phyloP scores from a whole-genome alignment of 2,329 filamentous ascomycete genomes.

The Nothopassalora personata region DNA sequence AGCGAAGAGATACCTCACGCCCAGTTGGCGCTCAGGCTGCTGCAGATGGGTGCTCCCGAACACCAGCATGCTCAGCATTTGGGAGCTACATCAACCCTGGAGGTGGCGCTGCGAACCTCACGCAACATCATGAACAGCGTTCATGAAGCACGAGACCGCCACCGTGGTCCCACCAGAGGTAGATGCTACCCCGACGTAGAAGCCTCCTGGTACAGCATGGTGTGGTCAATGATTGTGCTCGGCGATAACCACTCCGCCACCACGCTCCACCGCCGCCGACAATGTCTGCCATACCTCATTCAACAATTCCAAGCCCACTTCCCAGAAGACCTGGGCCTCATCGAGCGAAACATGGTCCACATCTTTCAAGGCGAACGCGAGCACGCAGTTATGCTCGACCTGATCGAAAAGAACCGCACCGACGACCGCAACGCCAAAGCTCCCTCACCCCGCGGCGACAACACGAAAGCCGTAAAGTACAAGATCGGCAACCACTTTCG shows the following conservation, averaged over 20 bases:
- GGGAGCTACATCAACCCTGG: constrained; percentile 56
- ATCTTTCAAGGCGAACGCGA: constrained; percentile 51
- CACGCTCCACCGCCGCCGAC: constrained; percentile 41
- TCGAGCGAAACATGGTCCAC: constrained; percentile 63
- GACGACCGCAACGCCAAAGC: constrained; percentile 53
- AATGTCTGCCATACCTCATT: constrained; percentile 60
- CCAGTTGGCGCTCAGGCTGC: constrained; percentile 56
- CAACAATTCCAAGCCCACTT: constrained; percentile 60
- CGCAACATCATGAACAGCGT: constrained; percentile 76
- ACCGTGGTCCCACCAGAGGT: constrained; percentile 21
- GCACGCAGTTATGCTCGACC: constrained; percentile 50
- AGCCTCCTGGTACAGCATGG: constrained; percentile 63
- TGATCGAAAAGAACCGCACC: constrained; percentile 51
- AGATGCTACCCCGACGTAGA: constrained; percentile 46
- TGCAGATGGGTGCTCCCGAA: constrained; percentile 39
- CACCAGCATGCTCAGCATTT: constrained; percentile 51
- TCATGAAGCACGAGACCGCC: constrained; percentile 42
- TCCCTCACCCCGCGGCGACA: constrained; percentile 10
- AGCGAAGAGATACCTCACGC: constrained; percentile 59
- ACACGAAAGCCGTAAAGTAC: constrained; percentile 46
- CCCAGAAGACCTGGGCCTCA: constrained; percentile 65
- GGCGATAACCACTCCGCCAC: constrained; percentile 26
- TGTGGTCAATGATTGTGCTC: constrained; percentile 60
- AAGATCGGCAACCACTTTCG: constrained; percentile 77
- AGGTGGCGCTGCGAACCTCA: constrained; percentile 69